These are phyloP conservation scores for Xylariomycetidae sp. DNA, from an alignment of 2,329 filamentous ascomycete genomes.

Conservation along the genomic window DNA sequence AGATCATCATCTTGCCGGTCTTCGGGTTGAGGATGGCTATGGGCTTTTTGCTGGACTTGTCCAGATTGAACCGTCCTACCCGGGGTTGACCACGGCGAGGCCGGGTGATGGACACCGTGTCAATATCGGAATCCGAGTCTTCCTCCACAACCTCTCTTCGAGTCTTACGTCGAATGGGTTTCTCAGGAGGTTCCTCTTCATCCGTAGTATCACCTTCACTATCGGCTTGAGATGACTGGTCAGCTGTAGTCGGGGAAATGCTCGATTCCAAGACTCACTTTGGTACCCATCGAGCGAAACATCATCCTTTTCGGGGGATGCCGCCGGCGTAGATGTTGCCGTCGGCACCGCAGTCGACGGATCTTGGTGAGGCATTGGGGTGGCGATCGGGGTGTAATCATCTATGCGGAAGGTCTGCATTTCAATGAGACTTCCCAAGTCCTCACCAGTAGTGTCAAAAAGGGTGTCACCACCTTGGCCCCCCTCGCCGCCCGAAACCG, in stretches of 20 bases:
- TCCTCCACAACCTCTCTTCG: slow-evolving; percentile 36
- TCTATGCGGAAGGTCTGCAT: too few relatives aligned
- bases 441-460: too few relatives aligned
- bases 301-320: slow-evolving; percentile 28
- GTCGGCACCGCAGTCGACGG: slow-evolving; percentile 24
- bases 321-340: slow-evolving; percentile 29
- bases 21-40: slow-evolving; percentile 52
- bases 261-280: slow-evolving; percentile 52
- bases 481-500: too few relatives aligned
- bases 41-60: slow-evolving; percentile 49
- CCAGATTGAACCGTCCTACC: slow-evolving; percentile 48
- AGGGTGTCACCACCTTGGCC: too few relatives aligned
- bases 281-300: slow-evolving; percentile 52
- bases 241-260: too few relatives aligned
- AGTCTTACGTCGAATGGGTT: slow-evolving; percentile 41
- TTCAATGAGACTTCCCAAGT: too few relatives aligned
- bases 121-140: slow-evolving; percentile 46
- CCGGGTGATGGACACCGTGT: slow-evolving; percentile 40
- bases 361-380: slow-evolving; percentile 31
- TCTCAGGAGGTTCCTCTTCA: slow-evolving; percentile 47
- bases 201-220: slow-evolving; percentile 58
- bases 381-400: slow-evolving; percentile 35
- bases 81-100: slow-evolving; percentile 46
- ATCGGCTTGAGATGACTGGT: slow-evolving; percentile 40
- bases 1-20: slow-evolving; percentile 58